A percentile compares a stretch with the other conserved stretches of the same genome.
Conservation (phyloP, 108 stramenopile species). For the Cyclostephanos tholiformis region DNA sequence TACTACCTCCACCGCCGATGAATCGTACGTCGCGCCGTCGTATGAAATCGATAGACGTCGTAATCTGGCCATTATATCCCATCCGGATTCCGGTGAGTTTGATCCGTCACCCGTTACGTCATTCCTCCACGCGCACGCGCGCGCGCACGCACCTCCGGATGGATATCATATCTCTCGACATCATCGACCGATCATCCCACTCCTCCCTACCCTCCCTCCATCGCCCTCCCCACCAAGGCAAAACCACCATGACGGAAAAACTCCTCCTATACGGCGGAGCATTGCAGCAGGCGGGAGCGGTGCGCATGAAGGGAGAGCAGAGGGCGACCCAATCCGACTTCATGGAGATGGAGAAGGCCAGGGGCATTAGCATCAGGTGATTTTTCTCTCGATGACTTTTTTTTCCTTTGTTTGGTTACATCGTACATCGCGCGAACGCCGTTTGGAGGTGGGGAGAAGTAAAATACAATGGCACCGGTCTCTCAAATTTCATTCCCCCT, state of each 20-base stretch:
- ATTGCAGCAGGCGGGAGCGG: conserved; percentile 94
- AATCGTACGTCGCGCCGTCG: conserved; percentile 49
- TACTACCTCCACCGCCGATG: neutral
- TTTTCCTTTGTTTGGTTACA: too few relatives aligned
- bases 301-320: conserved; percentile 90
- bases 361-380: conserved; percentile 90
- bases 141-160: too few relatives aligned
- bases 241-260: conserved; percentile 98
- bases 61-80: conserved; percentile 95
- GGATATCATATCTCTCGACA: too few relatives aligned
- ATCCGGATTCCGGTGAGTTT: conserved; percentile 82
- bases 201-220: neutral
- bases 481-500: too few relatives aligned
- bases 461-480: too few relatives aligned
- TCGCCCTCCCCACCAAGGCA: conserved; percentile 48
- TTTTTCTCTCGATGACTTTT: neutral
- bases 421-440: too few relatives aligned
- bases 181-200: too few relatives aligned
- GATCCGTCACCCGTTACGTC: too few relatives aligned
- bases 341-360: conserved; percentile 95
- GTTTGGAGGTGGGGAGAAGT: too few relatives aligned
- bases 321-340: conserved; percentile 86
- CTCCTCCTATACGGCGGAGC: conserved; percentile 91
- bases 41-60: conserved; percentile 86
- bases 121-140: too few relatives aligned